These are phyloP conservation scores for Cytospora paraplurivora DNA, from an alignment of 2,329 filamentous ascomycete species.

Conservation along the genomic window DNA sequence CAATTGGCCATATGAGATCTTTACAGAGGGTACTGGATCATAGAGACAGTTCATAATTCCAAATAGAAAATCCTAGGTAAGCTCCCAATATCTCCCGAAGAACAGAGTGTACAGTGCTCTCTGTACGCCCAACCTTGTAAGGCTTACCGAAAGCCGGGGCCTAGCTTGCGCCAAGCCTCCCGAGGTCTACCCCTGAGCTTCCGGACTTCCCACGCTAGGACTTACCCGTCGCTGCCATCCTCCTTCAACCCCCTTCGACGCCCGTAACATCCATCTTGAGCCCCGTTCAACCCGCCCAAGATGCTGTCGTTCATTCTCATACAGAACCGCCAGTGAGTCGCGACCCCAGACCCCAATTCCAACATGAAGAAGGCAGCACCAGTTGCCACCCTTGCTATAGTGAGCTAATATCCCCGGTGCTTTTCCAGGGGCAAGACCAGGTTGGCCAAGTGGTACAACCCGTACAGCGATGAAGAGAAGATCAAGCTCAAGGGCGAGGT, in stretches of 20 bases:
- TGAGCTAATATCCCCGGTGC: conserved; percentile 11
- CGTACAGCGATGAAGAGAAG: conserved; percentile 98
- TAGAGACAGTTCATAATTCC: too few relatives aligned
- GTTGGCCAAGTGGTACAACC: conserved; percentile 97
- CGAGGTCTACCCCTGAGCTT: conserved; percentile 11
- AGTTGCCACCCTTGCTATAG: background rate
- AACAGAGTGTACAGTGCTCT: too few relatives aligned
- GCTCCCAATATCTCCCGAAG: too few relatives aligned
- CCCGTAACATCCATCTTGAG: conserved; percentile 20
- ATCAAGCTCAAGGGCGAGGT: conserved; percentile 98
- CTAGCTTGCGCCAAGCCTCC: conserved; percentile 16
- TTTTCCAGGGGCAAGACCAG: conserved; percentile 86
- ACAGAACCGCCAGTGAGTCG: conserved; percentile 77
- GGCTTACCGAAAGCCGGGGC: background rate
- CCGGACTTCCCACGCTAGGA: conserved; percentile 19
- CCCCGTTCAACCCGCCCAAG: conserved; percentile 20
- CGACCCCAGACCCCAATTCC: too few relatives aligned
- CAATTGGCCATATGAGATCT: too few relatives aligned
- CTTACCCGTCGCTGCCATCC: conserved; percentile 21
- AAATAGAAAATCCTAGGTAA: too few relatives aligned
- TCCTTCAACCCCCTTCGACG: conserved; percentile 19
- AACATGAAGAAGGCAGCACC: too few relatives aligned
- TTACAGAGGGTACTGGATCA: too few relatives aligned
- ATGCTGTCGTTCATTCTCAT: conserved; percentile 88
- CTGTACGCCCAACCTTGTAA: background rate